A percentile compares a stretch with the other conserved stretches of the same genome.
phyloP scores from a whole-genome alignment of 2,329 filamentous ascomycete genomes.

The Stagonosporopsis cucurbitacearum region DNA sequence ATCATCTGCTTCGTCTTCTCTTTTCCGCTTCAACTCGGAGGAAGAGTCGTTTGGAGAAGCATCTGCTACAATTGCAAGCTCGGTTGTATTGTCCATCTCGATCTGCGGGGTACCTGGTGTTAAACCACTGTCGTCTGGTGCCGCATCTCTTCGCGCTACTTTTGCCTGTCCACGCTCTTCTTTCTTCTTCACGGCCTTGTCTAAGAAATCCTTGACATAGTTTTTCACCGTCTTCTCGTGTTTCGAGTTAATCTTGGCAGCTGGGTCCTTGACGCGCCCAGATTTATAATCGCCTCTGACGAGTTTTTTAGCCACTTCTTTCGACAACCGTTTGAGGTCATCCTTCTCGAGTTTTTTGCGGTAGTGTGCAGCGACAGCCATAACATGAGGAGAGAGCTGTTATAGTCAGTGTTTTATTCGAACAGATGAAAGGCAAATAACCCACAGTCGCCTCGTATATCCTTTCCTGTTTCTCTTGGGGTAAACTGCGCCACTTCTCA shows the following conservation, averaged over 20 bases:
- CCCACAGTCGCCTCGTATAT: conserved; percentile 92
- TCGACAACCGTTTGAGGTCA: conserved; percentile 68
- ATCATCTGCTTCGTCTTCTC: conserved; percentile 40
- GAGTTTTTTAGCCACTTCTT: conserved; percentile 82
- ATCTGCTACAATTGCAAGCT: conserved; percentile 17
- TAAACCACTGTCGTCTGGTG: conserved; percentile 20
- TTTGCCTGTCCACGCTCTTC: conserved; percentile 70
- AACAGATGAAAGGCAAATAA: conserved; percentile 15
- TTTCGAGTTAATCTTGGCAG: conserved; percentile 71
- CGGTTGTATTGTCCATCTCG: conserved; percentile 8
- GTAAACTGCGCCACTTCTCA: conserved; percentile 73
- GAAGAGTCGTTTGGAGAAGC: conserved; percentile 37
- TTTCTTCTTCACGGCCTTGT: conserved; percentile 77
- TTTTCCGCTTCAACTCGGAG: conserved; percentile 47
- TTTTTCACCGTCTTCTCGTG: conserved; percentile 83
- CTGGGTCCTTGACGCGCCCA: conserved; percentile 82
- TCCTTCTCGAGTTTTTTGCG: conserved; percentile 86
- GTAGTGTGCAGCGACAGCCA: conserved; percentile 85
- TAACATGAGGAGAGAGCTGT: conserved; percentile 83
- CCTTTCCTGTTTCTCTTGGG: conserved; percentile 89
- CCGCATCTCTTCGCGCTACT: conserved; percentile 41
- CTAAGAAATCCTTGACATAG: conserved; percentile 84
- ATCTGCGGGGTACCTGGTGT: conserved; percentile 30
- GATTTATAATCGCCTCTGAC: conserved; percentile 93
- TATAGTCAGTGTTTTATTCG: conserved; percentile 14